phyloP scores from a whole-genome alignment of 2,329 filamentous ascomycete species.

The Trichoderma sp. region DNA sequence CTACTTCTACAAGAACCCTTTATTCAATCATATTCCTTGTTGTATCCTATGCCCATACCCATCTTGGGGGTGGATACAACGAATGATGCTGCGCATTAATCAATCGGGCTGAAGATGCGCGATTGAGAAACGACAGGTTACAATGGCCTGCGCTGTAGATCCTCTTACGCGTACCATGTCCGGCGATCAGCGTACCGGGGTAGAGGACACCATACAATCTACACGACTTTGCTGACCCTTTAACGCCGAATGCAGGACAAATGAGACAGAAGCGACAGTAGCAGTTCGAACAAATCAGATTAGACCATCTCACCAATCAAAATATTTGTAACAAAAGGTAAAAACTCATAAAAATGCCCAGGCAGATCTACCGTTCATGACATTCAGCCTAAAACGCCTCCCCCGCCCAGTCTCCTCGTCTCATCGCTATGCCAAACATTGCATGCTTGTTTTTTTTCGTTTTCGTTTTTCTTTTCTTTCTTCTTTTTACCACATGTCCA shows the following conservation, averaged over 20 bases:
- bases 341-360: not conserved
- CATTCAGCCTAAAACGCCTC: slow-evolving; percentile 21
- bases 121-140: not conserved
- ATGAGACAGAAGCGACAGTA: not conserved
- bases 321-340: not conserved
- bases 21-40: not conserved
- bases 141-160: not conserved
- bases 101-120: not conserved
- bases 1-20: not conserved
- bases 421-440: not conserved
- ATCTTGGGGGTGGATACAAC: not conserved
- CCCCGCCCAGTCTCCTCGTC: not conserved
- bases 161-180: not conserved
- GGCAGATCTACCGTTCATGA: slow-evolving; percentile 21
- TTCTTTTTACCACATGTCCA: no score
- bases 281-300: not conserved
- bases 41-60: not conserved
- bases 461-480: no score
- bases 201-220: not conserved
- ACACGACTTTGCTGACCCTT: not conserved
- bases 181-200: not conserved
- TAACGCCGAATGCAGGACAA: not conserved
- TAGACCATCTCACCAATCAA: not conserved
- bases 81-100: not conserved
- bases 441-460: not conserved